These are phyloP conservation scores for Fusarium ramigenum DNA, from an alignment of 2,329 filamentous ascomycete species.

Conservation along the genomic window DNA sequence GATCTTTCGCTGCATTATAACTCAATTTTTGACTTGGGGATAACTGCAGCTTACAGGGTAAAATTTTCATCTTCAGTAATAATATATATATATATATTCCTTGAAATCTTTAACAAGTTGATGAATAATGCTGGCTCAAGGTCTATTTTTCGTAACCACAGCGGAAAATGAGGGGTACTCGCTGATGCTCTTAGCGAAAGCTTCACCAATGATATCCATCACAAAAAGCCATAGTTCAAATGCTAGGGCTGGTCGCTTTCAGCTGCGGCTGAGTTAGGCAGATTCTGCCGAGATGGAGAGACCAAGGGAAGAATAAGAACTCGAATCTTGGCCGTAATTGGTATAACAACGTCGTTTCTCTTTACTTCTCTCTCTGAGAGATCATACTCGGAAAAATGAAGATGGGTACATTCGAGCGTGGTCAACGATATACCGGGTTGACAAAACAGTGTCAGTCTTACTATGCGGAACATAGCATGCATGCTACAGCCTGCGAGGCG, in stretches of 20 bases:
- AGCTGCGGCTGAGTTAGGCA: neutral
- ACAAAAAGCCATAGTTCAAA: neutral
- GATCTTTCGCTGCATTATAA: too few relatives aligned
- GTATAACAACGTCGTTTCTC: accelerated
- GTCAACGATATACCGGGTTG: neutral
- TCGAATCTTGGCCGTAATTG: accelerated
- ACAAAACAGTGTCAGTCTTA: neutral
- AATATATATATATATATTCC: neutral
- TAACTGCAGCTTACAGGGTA: too few relatives aligned
- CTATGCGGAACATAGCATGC: neutral
- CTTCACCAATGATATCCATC: neutral
- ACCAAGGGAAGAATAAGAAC: accelerated
- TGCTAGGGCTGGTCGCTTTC: neutral
- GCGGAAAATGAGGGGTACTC: neutral
- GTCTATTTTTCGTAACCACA: neutral
- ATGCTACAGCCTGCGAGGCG: neutral
- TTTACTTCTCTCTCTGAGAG: too few relatives aligned
- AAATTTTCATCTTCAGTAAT: too few relatives aligned
- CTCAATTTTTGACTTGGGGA: too few relatives aligned
- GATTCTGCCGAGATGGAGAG: accelerated
- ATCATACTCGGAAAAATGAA: neutral
- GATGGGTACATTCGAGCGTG: neutral
- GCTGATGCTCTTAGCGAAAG: neutral
- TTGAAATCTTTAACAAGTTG: neutral
- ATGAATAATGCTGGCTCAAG: neutral